Evolutionary conservation across 371 early-diverging fungal genomes (phyloP).

Genomic region (Mucor piriformis): DNA sequence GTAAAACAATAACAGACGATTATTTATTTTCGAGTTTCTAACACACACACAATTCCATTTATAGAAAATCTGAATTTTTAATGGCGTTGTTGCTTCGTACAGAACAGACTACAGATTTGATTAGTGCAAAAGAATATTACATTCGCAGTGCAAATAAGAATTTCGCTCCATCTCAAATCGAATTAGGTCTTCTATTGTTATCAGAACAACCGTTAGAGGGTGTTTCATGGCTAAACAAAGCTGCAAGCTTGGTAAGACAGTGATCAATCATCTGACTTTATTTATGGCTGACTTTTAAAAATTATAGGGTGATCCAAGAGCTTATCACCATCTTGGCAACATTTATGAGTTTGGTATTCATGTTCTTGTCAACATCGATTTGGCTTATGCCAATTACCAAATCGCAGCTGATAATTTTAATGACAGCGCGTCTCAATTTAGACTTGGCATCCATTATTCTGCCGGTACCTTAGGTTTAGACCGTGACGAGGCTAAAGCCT

Average conservation of each 20-base stretch:
- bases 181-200: constrained; percentile 35
- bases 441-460: constrained; percentile 44
- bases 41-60: not conserved
- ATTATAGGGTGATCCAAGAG: constrained; percentile 38
- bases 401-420: constrained; percentile 31
- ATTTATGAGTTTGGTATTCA: constrained; percentile 45
- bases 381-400: constrained; percentile 37
- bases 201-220: constrained; percentile 35
- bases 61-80: constrained; percentile 27
- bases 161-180: constrained; percentile 46
- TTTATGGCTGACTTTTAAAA: not conserved
- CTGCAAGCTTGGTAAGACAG: constrained; percentile 38
- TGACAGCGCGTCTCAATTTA: constrained; percentile 13
- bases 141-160: constrained; percentile 42
- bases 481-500: constrained; percentile 34
- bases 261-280: constrained; percentile 8
- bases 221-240: constrained; percentile 41
- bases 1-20: constrained; percentile 3
- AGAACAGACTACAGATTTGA: constrained; percentile 36
- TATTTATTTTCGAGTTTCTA: too few species aligned
- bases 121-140: constrained; percentile 33
- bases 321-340: constrained; percentile 40
- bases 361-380: constrained; percentile 24
- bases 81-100: constrained; percentile 10
- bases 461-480: constrained; percentile 33